Conservation (phyloP, 2,329 filamentous ascomycete genomes). For the Alternaria gansuensis region DNA sequence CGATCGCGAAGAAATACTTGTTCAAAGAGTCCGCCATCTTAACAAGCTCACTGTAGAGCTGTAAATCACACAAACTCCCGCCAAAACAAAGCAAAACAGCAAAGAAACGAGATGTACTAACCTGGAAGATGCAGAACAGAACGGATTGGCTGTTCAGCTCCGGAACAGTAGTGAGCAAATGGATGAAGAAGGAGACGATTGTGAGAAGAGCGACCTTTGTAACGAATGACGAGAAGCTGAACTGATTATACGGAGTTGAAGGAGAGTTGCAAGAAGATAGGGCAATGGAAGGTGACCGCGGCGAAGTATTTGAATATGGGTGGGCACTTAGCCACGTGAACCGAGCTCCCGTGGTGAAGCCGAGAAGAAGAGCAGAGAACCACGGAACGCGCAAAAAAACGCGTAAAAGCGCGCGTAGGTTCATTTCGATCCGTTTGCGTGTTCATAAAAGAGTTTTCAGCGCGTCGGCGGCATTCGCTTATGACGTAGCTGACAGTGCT, state of each 20-base stretch:
- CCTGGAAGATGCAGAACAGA: constrained; percentile 6
- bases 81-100: not conserved
- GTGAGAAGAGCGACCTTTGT: not conserved
- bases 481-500: not conserved
- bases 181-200: not conserved
- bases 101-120: constrained; percentile 12
- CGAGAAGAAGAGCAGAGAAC: constrained; percentile 5
- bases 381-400: not conserved
- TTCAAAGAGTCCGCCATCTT: constrained; percentile 16
- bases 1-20: constrained; percentile 17
- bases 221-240: constrained; percentile 1
- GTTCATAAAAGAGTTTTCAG: not conserved
- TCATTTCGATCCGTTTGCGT: not conserved
- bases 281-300: constrained; percentile 6
- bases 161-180: constrained; percentile 2
- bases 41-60: constrained; percentile 7
- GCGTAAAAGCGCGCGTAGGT: not conserved
- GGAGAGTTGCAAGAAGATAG: not conserved
- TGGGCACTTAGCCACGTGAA: constrained; percentile 4
- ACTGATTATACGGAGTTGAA: not conserved
- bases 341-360: constrained; percentile 20
- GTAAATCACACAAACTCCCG: not conserved
- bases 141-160: not conserved
- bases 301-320: constrained; percentile 1
- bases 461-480: not conserved